Conservation (phyloP, 2,329 filamentous ascomycete genomes). For the Cordyceps militaris region DNA sequence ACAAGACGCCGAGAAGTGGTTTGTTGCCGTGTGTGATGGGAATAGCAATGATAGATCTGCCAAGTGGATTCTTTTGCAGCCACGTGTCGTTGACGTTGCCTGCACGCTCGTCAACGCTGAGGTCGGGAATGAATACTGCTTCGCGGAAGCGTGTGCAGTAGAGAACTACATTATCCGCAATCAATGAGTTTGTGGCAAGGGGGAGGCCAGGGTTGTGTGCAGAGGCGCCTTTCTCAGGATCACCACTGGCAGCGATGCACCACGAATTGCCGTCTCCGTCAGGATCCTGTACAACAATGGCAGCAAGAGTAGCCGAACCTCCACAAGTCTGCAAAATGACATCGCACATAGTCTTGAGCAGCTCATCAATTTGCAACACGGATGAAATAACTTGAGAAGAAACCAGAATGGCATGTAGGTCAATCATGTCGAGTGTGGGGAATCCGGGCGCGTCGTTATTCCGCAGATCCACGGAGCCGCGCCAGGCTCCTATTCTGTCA, state of each 20-base stretch:
- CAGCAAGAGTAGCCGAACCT: conserved; percentile 60
- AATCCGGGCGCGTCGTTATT: conserved; percentile 54
- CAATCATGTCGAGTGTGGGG: conserved; percentile 75
- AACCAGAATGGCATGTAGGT: conserved; percentile 69
- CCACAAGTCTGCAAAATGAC: conserved; percentile 74
- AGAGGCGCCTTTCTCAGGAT: conserved; percentile 60
- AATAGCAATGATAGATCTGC: conserved; percentile 71
- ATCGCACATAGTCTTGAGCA: conserved; percentile 74
- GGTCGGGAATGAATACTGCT: conserved; percentile 64
- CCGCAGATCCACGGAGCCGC: conserved; percentile 49
- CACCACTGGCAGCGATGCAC: conserved; percentile 68
- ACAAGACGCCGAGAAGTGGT: conserved; percentile 64
- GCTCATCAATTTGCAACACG: conserved; percentile 65
- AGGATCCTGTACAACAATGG: conserved; percentile 66
- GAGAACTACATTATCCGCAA: conserved; percentile 70
- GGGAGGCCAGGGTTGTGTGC: conserved; percentile 60
- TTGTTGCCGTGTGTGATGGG: conserved; percentile 69
- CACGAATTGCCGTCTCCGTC: conserved; percentile 39
- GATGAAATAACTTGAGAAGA: conserved; percentile 76
- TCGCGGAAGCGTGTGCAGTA: conserved; percentile 74
- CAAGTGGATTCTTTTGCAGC: conserved; percentile 59
- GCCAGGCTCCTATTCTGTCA: conserved; percentile 56
- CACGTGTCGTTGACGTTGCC: conserved; percentile 66
- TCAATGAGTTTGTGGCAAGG: conserved; percentile 56
- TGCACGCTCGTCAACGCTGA: conserved; percentile 69